Evolutionary conservation across 1,284 basidiomycete species (phyloP), one percentile per base, ranked within the genome.

Genomic region (Leccinum colubrinum): DNA sequence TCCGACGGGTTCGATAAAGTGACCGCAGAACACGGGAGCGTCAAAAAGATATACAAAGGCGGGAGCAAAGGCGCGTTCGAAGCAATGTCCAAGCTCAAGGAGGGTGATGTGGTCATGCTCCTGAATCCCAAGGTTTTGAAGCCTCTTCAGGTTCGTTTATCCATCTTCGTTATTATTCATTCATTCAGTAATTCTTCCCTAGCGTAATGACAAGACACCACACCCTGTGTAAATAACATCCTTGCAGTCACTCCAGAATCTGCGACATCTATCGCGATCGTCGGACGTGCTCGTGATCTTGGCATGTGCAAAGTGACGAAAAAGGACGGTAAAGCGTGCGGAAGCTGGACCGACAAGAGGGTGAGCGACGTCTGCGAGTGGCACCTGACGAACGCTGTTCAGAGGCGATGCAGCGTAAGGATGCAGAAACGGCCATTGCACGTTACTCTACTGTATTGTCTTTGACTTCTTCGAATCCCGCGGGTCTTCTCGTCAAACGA

Each of bases 41-140:
- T 82, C 51, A 79, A 83, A 68, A 91, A 86, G 68, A 67, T 88
- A 0, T 97, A 94, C 73, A 84, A 83, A 63, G 95, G 96, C 1
- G 96, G 97, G 1, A 95, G 93, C 65, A 85, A 87, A 2, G 96
- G 97, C 6, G 96, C 96, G 0, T 99, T 94, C 71, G 97, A 98
- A 74, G 81, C 83, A 62, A 86, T 93, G 76, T 88, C 91, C 61
- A 93, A 93, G 72, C 78, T 97, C 64, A 86, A 86, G 55, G 91
- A 95, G 65, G 97, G 97, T 1, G 90, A 93, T 54, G 92, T 98
- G 3, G 80, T 99, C 27, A 93, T 94, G 0, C 81, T 99, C 39
- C 78, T 98, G 27, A 98, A 97, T 71, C 95, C 97, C 0, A 85
- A 84, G 62, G 85, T 98, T 43, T 78, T 97, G 59, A 93, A 92